Evolutionary conservation across 148 eudicot genomes (phyloP).

Genomic region (Rhododendron griersonianum): DNA sequence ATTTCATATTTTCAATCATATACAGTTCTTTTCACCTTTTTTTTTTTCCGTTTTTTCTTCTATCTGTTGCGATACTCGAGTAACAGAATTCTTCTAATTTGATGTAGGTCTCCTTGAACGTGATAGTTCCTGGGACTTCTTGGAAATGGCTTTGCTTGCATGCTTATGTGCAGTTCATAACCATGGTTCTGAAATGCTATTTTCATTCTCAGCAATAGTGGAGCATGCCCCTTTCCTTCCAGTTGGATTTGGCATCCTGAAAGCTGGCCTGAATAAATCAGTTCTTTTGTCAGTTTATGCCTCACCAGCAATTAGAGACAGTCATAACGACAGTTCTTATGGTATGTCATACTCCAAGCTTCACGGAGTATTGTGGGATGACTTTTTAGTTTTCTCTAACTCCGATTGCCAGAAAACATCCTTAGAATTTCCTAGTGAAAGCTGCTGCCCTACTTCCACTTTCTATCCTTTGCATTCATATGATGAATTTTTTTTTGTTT

Average conservation of each 20-base stretch:
- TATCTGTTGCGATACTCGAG: neutral
- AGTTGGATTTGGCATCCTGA: slow-evolving; percentile 89
- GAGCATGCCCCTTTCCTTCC: slow-evolving; percentile 95
- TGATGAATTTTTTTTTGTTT: neutral
- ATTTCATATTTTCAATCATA: neutral
- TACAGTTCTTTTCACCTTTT: neutral
- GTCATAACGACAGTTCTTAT: slow-evolving; percentile 49
- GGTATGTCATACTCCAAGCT: slow-evolving; percentile 38
- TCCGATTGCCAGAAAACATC: neutral
- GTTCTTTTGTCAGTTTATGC: slow-evolving; percentile 92
- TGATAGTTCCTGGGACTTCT: slow-evolving; percentile 74
- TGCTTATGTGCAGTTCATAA: slow-evolving; percentile 93
- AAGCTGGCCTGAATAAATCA: slow-evolving; percentile 94
- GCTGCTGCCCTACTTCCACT: neutral
- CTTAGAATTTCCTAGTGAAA: neutral
- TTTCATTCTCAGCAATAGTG: slow-evolving; percentile 90
- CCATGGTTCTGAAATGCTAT: slow-evolving; percentile 86
- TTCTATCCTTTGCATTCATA: neutral
- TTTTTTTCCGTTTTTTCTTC: neutral
- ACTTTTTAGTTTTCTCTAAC: neutral
- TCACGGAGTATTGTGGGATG: neutral
- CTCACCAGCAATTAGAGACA: slow-evolving; percentile 44
- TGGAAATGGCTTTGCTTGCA: slow-evolving; percentile 85
- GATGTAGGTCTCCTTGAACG: slow-evolving; percentile 66
- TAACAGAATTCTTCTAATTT: slow-evolving; percentile 12